Base-by-base conservation (phyloP, 2,329 filamentous ascomycete species). In the Hymenoscyphus infarciens region DNA sequence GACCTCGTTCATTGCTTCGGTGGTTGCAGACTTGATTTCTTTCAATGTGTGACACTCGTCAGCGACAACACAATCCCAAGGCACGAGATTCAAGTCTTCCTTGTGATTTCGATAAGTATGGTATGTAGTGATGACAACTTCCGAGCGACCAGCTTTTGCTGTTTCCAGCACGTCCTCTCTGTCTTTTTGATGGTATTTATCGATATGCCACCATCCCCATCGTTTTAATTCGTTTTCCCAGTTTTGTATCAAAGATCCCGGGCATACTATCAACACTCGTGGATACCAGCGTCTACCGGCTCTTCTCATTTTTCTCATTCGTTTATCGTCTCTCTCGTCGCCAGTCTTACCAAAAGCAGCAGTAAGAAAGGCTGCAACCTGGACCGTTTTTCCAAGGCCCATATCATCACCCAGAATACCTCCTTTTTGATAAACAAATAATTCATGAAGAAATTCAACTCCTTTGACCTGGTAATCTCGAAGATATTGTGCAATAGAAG, bases 121-220 rank as follows among this genome's bases (percentile, higher is more conserved):
- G 73, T 98, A 98, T 0, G 95, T 98, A 0, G 94, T 98, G 65
- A 99, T 90, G 83, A 98, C 87, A 65, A 98, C 87, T 76, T 99
- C 95, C 0, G 93, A 76, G 58, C 89, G 83, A 0, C 95, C 95
- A 2, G 88, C 86, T 54, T 82, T 82, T 1, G 92, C 92, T 1
- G 91, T 84, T 53, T 86, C 81, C 1, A 96, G 79, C 0, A 89
- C 86, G 55, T 88, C 85, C 31, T 90, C 88, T 70, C 92, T 87
- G 25, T 91, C 88, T 25, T 78, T 86, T 38, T 77, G 77, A 71
- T 97, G 93, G 67, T 88, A 98, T 1, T 87, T 77, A 70, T 96
- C 91, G 10, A 91, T 82, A 66, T 93, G 87, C 95, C 95, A 99
- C 90, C 91, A 99, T 0, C 95, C 95, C 95, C 95, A 99, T 62